Percentiles rank a stretch among this genome's conserved stretches.
Evolutionary conservation across 2,329 filamentous ascomycete genomes (phyloP).

Genomic region (Colletotrichum sp.): DNA sequence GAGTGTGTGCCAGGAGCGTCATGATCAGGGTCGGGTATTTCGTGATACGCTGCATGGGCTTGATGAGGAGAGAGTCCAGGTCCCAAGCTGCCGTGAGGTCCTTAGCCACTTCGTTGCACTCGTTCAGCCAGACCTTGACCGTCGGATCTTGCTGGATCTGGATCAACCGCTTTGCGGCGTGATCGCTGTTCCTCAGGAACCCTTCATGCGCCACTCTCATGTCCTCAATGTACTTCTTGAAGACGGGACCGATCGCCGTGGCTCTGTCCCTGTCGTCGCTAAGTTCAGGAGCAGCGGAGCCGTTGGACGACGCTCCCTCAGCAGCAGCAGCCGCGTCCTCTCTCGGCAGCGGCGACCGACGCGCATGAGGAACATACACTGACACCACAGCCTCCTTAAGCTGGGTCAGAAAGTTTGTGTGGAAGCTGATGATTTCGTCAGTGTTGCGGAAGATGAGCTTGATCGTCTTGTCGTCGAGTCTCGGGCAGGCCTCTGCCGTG

Average conservation of each 20-base stretch:
- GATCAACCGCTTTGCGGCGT: slow-evolving; percentile 64
- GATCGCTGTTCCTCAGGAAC: slow-evolving; percentile 67
- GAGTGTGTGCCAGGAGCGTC: slow-evolving; percentile 80
- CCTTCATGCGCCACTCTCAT: slow-evolving; percentile 67
- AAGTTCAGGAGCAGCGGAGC: slow-evolving; percentile 43
- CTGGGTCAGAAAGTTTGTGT: slow-evolving; percentile 77
- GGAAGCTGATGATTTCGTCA: slow-evolving; percentile 87
- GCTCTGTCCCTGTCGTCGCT: slow-evolving; percentile 58
- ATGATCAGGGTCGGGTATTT: slow-evolving; percentile 91
- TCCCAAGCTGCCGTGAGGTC: slow-evolving; percentile 96
- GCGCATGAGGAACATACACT: slow-evolving; percentile 73
- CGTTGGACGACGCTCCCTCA: slow-evolving; percentile 33
- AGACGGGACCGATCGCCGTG: slow-evolving; percentile 58
- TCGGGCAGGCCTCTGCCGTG: slow-evolving; percentile 81
- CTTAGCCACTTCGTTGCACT: slow-evolving; percentile 90
- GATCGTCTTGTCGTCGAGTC: slow-evolving; percentile 82
- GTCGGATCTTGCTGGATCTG: slow-evolving; percentile 68
- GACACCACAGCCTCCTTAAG: slow-evolving; percentile 81
- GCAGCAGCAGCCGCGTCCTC: slow-evolving; percentile 48
- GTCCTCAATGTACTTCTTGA: slow-evolving; percentile 60
- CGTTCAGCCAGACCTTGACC: slow-evolving; percentile 84
- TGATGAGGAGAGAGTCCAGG: slow-evolving; percentile 93
- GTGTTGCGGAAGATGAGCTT: slow-evolving; percentile 93
- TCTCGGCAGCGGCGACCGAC: slow-evolving; percentile 45
- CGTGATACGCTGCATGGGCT: slow-evolving; percentile 91